Conservation (phyloP, 768 basidiomycete genomes). For the Tricholoma sp. region DNA sequence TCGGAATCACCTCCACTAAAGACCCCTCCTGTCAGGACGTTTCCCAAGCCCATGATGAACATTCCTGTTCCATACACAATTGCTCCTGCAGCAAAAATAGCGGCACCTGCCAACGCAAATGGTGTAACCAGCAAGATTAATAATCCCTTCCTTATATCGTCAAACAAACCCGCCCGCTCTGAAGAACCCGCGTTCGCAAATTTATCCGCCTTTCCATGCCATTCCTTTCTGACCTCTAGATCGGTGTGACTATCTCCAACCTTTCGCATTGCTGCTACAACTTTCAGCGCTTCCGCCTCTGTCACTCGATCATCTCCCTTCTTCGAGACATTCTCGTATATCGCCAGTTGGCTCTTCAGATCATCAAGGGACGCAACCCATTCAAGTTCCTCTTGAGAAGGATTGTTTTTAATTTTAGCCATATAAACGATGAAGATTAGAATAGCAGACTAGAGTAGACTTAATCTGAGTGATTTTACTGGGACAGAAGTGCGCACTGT, state of each 20-base stretch:
- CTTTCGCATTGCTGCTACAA: background rate
- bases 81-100: conserved; percentile 3
- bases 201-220: background rate
- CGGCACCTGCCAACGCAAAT: conserved; percentile 2
- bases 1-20: background rate
- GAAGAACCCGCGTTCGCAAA: background rate
- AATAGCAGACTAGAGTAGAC: too few species aligned
- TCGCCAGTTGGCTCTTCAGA: background rate
- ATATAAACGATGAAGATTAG: too few species aligned
- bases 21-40: background rate
- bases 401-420: background rate
- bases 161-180: background rate
- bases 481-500: too few species aligned
- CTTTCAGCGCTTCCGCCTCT: background rate
- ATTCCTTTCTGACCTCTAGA: background rate
- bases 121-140: background rate
- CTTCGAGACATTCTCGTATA: background rate
- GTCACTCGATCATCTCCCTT: background rate
- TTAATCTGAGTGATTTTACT: too few species aligned
- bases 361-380: background rate
- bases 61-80: conserved; percentile 4
- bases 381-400: background rate
- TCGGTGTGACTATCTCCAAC: background rate
- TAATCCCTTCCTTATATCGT: background rate
- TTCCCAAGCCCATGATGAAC: conserved; percentile 6